Evolutionary conservation across 345 rosid species (phyloP), one percentile per base, ranked within the genome.

Genomic region (Theobroma cacao): DNA sequence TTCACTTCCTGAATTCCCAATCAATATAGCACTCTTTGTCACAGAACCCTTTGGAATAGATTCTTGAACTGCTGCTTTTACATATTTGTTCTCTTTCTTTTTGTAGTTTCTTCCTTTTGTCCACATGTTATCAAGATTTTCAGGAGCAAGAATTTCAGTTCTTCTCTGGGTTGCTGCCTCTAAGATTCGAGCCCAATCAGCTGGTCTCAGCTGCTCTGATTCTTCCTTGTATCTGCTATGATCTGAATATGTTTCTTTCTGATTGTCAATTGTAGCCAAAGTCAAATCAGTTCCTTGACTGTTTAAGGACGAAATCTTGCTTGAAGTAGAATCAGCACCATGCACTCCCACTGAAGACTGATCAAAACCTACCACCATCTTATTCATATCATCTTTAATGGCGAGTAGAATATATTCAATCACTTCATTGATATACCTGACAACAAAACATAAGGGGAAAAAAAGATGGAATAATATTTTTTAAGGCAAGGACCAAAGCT

Each of bases 81-180:
- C 75, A 20, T 62, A 82, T 82, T 89, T 94, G 65, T 82, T 82
- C 87, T 94, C 98, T 81, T 88, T 91, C 87, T 72, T 91, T 83
- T 90, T 93, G 79, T 94, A 93, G 80, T 93, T 88, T 84, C 94
- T 91, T 87, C 99, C 99, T 88, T 89, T 94, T 1, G 98, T 87
- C 98, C 99, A 97, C 98, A 97, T 86, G 81, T 93, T 94, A 77
- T 97, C 99, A 76, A 97, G 98, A 89, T 97, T 97, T 86, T 97
- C 98, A 72, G 99, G 99, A 24, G 89, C 76, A 78, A 97, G 98
- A 90, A 97, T 86, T 90, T 97, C 98, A 30, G 97, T 87, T 91
- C 98, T 91, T 81, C 97, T 93, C 81, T 94, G 94, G 31, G 96
- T 91, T 11, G 94, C 97, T 2, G 89, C 96, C 87, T 94, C 97